A percentile compares a stretch with the other conserved stretches of the same genome.
phyloP scores from a whole-genome alignment of 805 yeast species.

The Wickerhamiella vanderwaltii region DNA sequence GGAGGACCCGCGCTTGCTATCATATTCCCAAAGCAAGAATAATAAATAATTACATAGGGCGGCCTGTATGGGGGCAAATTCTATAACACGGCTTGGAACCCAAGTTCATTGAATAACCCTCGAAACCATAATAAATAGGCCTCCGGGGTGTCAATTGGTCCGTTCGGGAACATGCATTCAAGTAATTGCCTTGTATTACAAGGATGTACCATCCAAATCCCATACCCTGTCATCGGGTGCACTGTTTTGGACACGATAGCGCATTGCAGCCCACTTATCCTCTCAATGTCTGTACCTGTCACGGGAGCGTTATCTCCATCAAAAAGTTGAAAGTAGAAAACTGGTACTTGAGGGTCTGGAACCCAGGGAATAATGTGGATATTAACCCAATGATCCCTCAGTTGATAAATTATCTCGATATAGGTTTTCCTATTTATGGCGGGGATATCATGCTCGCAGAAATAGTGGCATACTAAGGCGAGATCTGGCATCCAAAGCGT shows the following conservation, averaged over 20 bases:
- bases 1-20: too few species aligned
- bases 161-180: slow-evolving; percentile 15
- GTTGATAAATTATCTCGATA: neutral
- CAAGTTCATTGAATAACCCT: neutral
- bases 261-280: too few species aligned
- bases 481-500: neutral
- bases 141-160: neutral
- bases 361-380: slow-evolving; percentile 21
- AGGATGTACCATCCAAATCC: slow-evolving; percentile 31
- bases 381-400: neutral
- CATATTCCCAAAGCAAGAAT: neutral
- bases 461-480: neutral
- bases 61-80: neutral
- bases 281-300: neutral
- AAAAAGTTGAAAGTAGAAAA: slow-evolving; percentile 20
- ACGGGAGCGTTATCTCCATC: slow-evolving; percentile 1
- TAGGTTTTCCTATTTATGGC: neutral
- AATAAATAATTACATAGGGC: too few species aligned
- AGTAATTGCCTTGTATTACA: slow-evolving; percentile 30
- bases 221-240: slow-evolving; percentile 24
- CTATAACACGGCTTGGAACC: neutral
- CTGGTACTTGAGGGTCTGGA: slow-evolving; percentile 25
- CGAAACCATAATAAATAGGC: neutral
- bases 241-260: slow-evolving; percentile 18
- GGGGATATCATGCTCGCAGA: neutral